Evolutionary conservation across 208 protist species (phyloP), one percentile per base, ranked within the genome.

Genomic region (Leishmania major): DNA sequence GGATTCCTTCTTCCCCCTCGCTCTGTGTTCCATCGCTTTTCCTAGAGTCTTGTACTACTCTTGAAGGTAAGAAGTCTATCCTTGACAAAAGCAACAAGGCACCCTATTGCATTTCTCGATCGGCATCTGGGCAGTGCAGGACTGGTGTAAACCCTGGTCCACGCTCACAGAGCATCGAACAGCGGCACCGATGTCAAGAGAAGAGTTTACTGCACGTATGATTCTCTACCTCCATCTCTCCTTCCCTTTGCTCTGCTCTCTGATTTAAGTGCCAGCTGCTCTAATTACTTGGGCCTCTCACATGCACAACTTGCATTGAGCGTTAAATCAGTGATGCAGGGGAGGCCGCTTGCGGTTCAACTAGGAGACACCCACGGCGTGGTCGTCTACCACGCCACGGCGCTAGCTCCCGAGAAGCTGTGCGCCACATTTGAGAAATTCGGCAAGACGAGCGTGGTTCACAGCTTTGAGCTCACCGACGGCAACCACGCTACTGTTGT

Each of bases 361-460:
- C 87, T 93, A 22, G 81, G 79, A 19, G 88, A 93, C 35, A 88
- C 76, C 13, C 84, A 91, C 49, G 88, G 86, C 19, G 81, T 93
- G 19, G 67, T 87, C 5, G 75, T 93, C 19, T 79, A 83, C 57
- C 90, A 93, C 78, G 53, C 77, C 17, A n/a, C 82, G 17, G 8
- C 59, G 13, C 78, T 92, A 15, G 3, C 74, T 28, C 84, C 84
- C 19, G 57, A 57, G 35, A 84, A 84, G 51, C 73, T 90, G 53
- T 51, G 35, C 28, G 57, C 79, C 8, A 59, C 83, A 0, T 69
- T 90, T 71, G 57, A 57, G n/a, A 77, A 55, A 13, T 92, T 82
- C 77, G 89, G 89, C 28, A 88, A 72, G 47, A 49, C 70, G 13
- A 90, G 81, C 71, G 80, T 79, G 28, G 60, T 80, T 35, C 73